A percentile compares a stretch with the other conserved stretches of the same genome.
phyloP scores from a whole-genome alignment of 2,329 filamentous ascomycete species.

The Beauveria asiatica region DNA sequence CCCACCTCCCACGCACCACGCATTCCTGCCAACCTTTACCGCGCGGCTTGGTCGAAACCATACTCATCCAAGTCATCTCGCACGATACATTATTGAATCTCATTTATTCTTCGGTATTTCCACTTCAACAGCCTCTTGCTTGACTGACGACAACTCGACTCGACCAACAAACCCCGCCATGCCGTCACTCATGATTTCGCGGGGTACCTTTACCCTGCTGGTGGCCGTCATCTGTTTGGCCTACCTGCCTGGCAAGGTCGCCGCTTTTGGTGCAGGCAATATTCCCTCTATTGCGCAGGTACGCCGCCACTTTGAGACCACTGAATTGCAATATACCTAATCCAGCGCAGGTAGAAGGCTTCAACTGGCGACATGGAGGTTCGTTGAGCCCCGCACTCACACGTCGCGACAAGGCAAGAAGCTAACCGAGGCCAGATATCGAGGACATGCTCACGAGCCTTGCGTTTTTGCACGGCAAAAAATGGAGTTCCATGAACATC shows the following conservation, averaged over 20 bases:
- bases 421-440: slow-evolving; percentile 45
- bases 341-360: slow-evolving; percentile 50
- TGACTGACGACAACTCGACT: neutral
- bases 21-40: neutral
- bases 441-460: slow-evolving; percentile 74
- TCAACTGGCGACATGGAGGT: slow-evolving; percentile 64
- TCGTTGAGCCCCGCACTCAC: slow-evolving; percentile 13
- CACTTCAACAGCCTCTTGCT: neutral
- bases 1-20: neutral
- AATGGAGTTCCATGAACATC: slow-evolving; percentile 74
- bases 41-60: neutral
- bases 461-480: slow-evolving; percentile 70
- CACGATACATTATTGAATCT: neutral
- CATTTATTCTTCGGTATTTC: neutral
- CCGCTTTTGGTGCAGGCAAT: slow-evolving; percentile 62
- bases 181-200: slow-evolving; percentile 38
- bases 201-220: slow-evolving; percentile 44
- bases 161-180: slow-evolving; percentile 24
- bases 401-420: neutral
- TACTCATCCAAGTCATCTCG: neutral
- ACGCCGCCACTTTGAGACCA: neutral
- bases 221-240: slow-evolving; percentile 42
- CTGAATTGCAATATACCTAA: neutral
- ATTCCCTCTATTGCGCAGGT: slow-evolving; percentile 55
- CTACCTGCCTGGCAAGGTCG: slow-evolving; percentile 46